Evolutionary conservation across 164 flowering plant species (phyloP), one percentile per base, ranked within the genome.

Genomic region (Vitis rupestris): DNA sequence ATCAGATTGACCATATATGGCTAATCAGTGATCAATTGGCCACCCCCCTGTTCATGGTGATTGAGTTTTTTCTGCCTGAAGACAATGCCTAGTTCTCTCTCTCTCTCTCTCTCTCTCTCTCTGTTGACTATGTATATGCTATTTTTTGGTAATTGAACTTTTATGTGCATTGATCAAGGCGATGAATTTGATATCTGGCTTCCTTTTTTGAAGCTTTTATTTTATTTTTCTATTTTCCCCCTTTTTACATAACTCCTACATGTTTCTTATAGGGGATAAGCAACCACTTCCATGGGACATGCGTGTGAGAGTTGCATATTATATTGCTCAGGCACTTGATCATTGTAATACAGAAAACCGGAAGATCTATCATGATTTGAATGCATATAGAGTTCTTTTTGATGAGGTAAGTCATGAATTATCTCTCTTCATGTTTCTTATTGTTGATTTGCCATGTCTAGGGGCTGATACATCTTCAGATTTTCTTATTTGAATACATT

Each of bases 301-400:
- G 82, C 79, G 82, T 9, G 50, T 79, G 13, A 73, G 82, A 64
- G 78, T 79, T 64, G 82, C 80, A 2, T 64, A 67, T 14, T 68
- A 70, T 56, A 58, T 79, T 29, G 82, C 82, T 2, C 67, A 79
- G 44, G 82, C 80, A 19, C 71, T 79, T 49, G 80, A 79, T 63
- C 70, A 79, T 50, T 79, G 82, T 51, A 70, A 50, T 61, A 56
- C 66, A 8, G 74, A 73, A 54, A 69, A 69, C 29, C 69, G 70
- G 10, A 58, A 60, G 19, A 56, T 79, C 3, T 79, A 76, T 58
- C 82, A 79, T 59, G 82, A 79, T 48, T 60, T 79, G 62, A 79
- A 79, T 71, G 80, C 82, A 6, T 79, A 79, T 60, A 73, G 82
- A 68, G 75, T 79, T 70, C 70, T 79, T 8, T 79, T 79, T 73